phyloP scores from a whole-genome alignment of 257 asterid species.

The Penstemon barbatus region DNA sequence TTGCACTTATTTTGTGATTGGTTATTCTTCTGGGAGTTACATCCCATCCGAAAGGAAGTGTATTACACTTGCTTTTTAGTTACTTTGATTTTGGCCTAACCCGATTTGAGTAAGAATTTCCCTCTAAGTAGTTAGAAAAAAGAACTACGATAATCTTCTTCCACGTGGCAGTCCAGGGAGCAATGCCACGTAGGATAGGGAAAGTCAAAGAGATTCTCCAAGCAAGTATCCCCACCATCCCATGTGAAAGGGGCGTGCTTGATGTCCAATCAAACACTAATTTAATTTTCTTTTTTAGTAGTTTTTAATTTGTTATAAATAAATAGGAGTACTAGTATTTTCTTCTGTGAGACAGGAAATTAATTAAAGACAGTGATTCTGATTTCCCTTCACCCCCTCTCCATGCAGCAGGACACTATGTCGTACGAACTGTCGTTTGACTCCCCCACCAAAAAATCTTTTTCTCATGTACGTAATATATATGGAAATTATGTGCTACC shows the following conservation, averaged over 20 bases:
- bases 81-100: too few species aligned
- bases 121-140: too few species aligned
- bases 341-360: too few species aligned
- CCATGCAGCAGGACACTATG: neutral
- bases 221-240: neutral
- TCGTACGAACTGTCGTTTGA: slow-evolving; percentile 29
- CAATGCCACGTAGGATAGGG: slow-evolving; percentile 19
- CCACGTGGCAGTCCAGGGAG: slow-evolving; percentile 13
- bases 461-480: neutral
- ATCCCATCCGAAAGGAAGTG: too few species aligned
- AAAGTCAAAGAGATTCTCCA: neutral
- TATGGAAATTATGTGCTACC: too few species aligned
- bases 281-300: neutral
- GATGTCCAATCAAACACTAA: slow-evolving; percentile 19
- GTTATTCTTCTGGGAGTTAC: too few species aligned
- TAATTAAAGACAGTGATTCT: slow-evolving; percentile 14
- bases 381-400: slow-evolving; percentile 6
- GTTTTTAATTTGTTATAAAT: too few species aligned
- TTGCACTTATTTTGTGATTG: too few species aligned
- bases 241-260: slow-evolving; percentile 18
- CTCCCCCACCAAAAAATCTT: neutral
- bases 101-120: too few species aligned
- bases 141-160: too few species aligned
- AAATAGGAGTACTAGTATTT: too few species aligned
- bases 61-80: too few species aligned